Percentiles rank a stretch among this genome's conserved stretches.
Evolutionary conservation across 208 protist species (phyloP).

Genomic region (Trypanosoma lewisi): DNA sequence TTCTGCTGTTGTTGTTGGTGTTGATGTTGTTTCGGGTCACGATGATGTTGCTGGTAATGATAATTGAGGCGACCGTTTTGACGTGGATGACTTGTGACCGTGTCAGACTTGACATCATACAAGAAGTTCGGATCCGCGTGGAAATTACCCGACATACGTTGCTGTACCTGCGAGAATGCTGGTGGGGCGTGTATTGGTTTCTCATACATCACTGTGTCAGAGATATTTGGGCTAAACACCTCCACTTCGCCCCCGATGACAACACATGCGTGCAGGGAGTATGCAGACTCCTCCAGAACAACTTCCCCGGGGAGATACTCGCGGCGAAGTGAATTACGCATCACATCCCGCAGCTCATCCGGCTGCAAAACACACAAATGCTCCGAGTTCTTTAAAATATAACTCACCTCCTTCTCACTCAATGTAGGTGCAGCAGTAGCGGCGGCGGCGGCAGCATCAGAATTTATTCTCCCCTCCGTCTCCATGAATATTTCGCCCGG

Average conservation of each 20-base stretch:
- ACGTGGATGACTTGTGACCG: no score
- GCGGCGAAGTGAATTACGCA: conserved; percentile 49
- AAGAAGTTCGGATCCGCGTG: not conserved
- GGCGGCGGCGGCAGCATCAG: no score
- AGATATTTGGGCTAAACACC: conserved; percentile 47
- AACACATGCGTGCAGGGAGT: conserved; percentile 49
- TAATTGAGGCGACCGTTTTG: no score
- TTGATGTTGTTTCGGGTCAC: not conserved
- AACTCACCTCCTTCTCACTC: conserved; percentile 47
- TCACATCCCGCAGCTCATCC: conserved; percentile 41
- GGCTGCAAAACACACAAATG: conserved; percentile 50
- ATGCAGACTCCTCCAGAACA: conserved; percentile 34
- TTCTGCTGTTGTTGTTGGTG: not conserved
- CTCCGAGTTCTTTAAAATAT: conserved; percentile 51
- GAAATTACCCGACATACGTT: not conserved
- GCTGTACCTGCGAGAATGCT: not conserved
- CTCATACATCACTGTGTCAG: not conserved
- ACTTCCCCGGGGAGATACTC: conserved; percentile 66
- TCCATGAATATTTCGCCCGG: no score
- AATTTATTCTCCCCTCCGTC: no score
- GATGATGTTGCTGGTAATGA: no score
- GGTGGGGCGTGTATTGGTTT: not conserved
- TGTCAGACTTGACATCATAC: not conserved
- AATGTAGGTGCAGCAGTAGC: conserved; percentile 42
- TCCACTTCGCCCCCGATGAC: conserved; percentile 78